These are phyloP conservation scores for Zychaea mexicana DNA, from an alignment of 371 early-diverging fungal genomes.

Conservation along the genomic window DNA sequence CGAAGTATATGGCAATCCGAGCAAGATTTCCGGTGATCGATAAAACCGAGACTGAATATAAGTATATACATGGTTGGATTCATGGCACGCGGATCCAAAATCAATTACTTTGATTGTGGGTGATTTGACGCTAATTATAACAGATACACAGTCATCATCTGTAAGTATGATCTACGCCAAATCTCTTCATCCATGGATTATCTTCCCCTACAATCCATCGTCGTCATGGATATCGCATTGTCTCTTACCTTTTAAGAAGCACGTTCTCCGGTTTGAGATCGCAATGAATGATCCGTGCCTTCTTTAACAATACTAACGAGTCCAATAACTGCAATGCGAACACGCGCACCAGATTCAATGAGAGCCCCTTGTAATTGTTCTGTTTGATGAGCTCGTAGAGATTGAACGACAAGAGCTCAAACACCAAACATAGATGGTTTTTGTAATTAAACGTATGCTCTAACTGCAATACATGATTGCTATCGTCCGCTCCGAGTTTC, in stretches of 20 bases:
- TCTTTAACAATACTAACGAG: slow-evolving; percentile 79
- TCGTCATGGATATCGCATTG: too few relatives aligned
- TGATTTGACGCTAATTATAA: slow-evolving; percentile 62
- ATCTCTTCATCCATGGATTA: not conserved
- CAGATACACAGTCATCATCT: not conserved
- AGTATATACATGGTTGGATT: slow-evolving; percentile 88
- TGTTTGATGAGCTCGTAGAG: slow-evolving; percentile 97
- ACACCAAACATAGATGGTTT: slow-evolving; percentile 94
- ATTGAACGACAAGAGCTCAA: slow-evolving; percentile 94
- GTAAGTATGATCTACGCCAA: too few relatives aligned
- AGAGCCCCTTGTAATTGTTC: slow-evolving; percentile 93
- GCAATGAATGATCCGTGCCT: slow-evolving; percentile 94
- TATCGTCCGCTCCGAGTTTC: slow-evolving; percentile 74
- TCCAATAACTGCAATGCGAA: slow-evolving; percentile 87
- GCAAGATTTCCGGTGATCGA: slow-evolving; percentile 95
- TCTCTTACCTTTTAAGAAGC: slow-evolving; percentile 76
- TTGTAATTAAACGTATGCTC: slow-evolving; percentile 92
- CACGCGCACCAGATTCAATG: slow-evolving; percentile 82
- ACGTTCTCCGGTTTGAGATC: slow-evolving; percentile 99
- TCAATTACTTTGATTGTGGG: slow-evolving; percentile 97
- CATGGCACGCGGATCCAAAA: slow-evolving; percentile 97
- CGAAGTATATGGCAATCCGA: slow-evolving; percentile 92
- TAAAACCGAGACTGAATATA: slow-evolving; percentile 99
- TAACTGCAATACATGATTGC: slow-evolving; percentile 84
- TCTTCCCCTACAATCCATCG: not conserved